phyloP scores from a whole-genome alignment of 2,329 filamentous ascomycete genomes.

The Bipolaris zeicola region DNA sequence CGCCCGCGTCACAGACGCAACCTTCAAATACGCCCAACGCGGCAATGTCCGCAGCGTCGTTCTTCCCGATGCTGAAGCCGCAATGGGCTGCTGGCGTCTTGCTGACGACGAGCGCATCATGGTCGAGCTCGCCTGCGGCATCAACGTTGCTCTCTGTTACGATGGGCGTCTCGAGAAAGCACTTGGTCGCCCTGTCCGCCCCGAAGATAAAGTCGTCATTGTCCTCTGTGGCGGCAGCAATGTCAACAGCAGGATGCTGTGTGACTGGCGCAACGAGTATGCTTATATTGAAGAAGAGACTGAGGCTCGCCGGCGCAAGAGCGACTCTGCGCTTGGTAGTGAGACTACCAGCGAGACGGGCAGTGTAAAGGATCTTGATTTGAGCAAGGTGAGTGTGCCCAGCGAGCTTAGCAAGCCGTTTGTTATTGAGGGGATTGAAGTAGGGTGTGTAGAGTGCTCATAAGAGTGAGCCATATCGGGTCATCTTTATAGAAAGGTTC shows the following conservation, averaged over 20 bases:
- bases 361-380: constrained; percentile 14
- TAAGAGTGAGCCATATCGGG: background rate
- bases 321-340: constrained; percentile 26
- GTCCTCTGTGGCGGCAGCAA: constrained; percentile 76
- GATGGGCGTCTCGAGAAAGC: constrained; percentile 64
- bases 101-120: constrained; percentile 81
- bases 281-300: constrained; percentile 29
- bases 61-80: constrained; percentile 77
- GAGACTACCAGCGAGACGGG: constrained; percentile 22
- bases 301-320: constrained; percentile 17
- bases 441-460: constrained; percentile 11
- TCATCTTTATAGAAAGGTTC: background rate
- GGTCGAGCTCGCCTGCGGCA: constrained; percentile 85
- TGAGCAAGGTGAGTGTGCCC: constrained; percentile 9
- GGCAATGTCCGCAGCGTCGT: constrained; percentile 65
- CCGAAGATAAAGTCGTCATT: constrained; percentile 75
- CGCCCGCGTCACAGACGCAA: constrained; percentile 69
- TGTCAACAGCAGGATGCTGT: constrained; percentile 58
- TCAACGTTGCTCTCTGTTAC: constrained; percentile 73
- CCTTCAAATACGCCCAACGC: constrained; percentile 67
- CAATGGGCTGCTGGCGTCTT: constrained; percentile 74
- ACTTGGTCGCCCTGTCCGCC: constrained; percentile 66
- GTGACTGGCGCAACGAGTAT: constrained; percentile 54
- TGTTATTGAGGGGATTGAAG: constrained; percentile 23
- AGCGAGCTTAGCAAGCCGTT: constrained; percentile 25